Evolutionary conservation across 2,329 filamentous ascomycete species (phyloP).

Genomic region (Hawksworthiomyces lignivorus): DNA sequence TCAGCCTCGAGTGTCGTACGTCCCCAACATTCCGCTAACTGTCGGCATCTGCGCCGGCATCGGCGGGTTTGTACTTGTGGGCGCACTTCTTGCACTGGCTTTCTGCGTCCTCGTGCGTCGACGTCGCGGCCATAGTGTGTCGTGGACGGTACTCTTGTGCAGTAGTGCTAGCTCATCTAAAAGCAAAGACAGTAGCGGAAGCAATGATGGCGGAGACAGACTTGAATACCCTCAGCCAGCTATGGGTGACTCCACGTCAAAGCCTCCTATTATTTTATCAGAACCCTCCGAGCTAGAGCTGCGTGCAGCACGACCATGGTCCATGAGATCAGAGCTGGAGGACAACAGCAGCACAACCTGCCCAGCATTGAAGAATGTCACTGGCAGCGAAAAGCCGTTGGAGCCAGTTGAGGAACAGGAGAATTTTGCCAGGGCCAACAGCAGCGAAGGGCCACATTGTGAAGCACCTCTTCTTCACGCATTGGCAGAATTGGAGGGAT

Average conservation of each 20-base stretch:
- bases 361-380: no score
- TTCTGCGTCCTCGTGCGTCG: slow-evolving; percentile 1
- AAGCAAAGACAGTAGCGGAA: neutral
- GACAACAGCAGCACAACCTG: no score
- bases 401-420: no score
- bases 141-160: no score
- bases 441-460: no score
- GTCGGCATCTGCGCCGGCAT: slow-evolving; percentile 11
- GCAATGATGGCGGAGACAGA: neutral
- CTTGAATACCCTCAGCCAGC: neutral
- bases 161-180: neutral
- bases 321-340: slow-evolving; percentile 17
- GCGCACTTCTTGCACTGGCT: neutral
- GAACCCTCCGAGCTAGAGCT: slow-evolving; percentile 13
- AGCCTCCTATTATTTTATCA: no score
- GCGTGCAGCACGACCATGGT: slow-evolving; percentile 14
- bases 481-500: no score
- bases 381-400: no score
- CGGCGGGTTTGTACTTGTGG: neutral
- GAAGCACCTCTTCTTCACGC: no score
- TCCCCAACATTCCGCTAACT: slow-evolving; percentile 19
- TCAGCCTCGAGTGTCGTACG: no score
- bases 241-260: no score
- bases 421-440: no score
- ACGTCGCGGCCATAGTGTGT: neutral